Evolutionary conservation across 768 basidiomycete genomes (phyloP).

Genomic region (Austroboletus eburneus): DNA sequence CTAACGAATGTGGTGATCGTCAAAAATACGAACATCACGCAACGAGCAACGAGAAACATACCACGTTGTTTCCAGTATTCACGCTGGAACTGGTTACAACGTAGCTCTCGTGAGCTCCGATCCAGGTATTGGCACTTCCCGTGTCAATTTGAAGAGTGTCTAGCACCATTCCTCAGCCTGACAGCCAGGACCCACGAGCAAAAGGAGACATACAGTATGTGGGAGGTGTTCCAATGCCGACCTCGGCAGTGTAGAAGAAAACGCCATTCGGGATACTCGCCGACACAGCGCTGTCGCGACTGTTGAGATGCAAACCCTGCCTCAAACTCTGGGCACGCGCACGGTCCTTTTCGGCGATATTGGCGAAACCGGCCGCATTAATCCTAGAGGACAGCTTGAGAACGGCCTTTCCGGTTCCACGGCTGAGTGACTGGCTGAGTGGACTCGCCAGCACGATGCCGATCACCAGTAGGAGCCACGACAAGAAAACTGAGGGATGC

Average conservation of each 20-base stretch:
- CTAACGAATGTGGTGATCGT: background rate
- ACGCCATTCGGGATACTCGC: constrained; percentile 19
- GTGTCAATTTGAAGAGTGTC: constrained; percentile 31
- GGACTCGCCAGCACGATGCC: constrained; percentile 8
- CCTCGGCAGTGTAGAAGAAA: constrained; percentile 28
- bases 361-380: constrained; percentile 6
- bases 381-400: constrained; percentile 15
- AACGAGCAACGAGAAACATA: constrained; percentile 7
- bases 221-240: constrained; percentile 27
- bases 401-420: constrained; percentile 9
- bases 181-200: background rate
- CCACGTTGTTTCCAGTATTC: constrained; percentile 19
- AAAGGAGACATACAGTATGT: constrained; percentile 21
- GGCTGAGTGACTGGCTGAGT: too few species aligned
- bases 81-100: constrained; percentile 12
- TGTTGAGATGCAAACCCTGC: background rate
- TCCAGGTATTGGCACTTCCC: constrained; percentile 32
- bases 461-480: constrained; percentile 6
- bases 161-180: constrained; percentile 1
- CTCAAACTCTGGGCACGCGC: constrained; percentile 17
- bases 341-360: constrained; percentile 18
- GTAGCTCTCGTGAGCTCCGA: constrained; percentile 25
- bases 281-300: background rate
- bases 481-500: background rate
- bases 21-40: background rate